These are phyloP conservation scores for Solanum hybrid DNA, from an alignment of 305 asterid genomes.

Conservation along the genomic window DNA sequence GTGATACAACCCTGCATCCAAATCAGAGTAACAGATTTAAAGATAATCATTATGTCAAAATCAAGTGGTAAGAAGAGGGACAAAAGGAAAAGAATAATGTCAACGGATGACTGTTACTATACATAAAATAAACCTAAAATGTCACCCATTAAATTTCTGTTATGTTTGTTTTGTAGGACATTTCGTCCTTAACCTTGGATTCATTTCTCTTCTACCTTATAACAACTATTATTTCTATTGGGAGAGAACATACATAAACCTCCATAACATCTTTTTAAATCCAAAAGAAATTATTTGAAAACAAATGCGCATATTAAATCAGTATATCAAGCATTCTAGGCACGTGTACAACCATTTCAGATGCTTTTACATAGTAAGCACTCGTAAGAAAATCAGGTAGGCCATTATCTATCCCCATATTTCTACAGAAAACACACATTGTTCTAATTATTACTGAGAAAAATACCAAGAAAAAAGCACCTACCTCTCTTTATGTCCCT, in stretches of 20 bases:
- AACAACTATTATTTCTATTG: neutral
- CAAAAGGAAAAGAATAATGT: neutral
- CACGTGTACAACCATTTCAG: neutral
- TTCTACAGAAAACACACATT: neutral
- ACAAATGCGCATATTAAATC: neutral
- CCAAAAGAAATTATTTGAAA: neutral
- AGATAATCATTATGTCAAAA: neutral
- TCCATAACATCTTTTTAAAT: neutral
- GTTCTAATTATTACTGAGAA: neutral
- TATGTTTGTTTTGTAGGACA: neutral
- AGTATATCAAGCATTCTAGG: neutral
- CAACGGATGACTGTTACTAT: neutral
- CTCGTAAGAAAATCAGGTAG: neutral
- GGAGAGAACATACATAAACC: neutral
- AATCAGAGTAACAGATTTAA: conserved; percentile 3
- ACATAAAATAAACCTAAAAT: neutral
- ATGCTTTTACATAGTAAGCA: neutral
- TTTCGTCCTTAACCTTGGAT: neutral
- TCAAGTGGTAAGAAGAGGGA: neutral
- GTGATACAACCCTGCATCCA: conserved; percentile 69
- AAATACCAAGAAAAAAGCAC: neutral
- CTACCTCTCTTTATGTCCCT: conserved; percentile 92
- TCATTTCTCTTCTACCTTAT: neutral
- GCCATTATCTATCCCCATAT: neutral
- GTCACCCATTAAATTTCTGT: neutral